These are phyloP conservation scores for Tillandsia fasciculata DNA, from an alignment of 176 grass and related monocot species.

Conservation along the genomic window DNA sequence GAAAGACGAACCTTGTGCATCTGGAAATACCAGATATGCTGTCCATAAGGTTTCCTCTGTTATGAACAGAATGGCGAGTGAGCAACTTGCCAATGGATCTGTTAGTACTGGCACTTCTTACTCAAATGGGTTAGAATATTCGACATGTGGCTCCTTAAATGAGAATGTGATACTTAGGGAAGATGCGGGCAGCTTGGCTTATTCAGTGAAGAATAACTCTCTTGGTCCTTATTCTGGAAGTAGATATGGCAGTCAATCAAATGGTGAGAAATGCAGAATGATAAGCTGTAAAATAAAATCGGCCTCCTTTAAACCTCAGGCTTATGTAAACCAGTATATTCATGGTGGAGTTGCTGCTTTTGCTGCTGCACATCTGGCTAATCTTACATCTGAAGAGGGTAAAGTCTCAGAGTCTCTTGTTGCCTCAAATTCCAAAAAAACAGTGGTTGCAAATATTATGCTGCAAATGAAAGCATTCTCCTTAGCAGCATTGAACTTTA, in stretches of 20 bases:
- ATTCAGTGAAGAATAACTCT: conserved; percentile 23
- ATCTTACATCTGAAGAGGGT: conserved; percentile 80
- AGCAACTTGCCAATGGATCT: conserved; percentile 19
- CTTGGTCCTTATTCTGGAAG: conserved; percentile 26
- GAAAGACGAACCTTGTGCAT: conserved; percentile 16
- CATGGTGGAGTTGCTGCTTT: conserved; percentile 84
- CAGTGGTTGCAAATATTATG: conserved; percentile 28
- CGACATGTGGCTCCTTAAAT: conserved; percentile 21
- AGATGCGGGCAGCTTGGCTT: conserved; percentile 13
- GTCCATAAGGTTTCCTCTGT: conserved; percentile 15
- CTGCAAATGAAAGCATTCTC: conserved; percentile 95
- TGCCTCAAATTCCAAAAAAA: conserved; percentile 51
- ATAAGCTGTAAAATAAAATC: conserved; percentile 25
- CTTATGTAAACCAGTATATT: conserved; percentile 84
- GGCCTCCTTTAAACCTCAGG: conserved; percentile 57
- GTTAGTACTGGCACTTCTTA: conserved; percentile 19
- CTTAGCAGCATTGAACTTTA: conserved; percentile 56
- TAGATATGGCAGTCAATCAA: conserved; percentile 20
- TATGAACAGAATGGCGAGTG: conserved; percentile 15
- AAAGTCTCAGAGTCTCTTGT: conserved; percentile 41
- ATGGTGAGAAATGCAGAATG: conserved; percentile 31
- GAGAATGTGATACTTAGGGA: conserved; percentile 25
- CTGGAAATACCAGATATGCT: conserved; percentile 18
- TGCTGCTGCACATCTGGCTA: conserved; percentile 68
- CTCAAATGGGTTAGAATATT: conserved; percentile 16